Evolutionary conservation across 176 grass and related monocot genomes (phyloP).

Genomic region (Triticum urartu): DNA sequence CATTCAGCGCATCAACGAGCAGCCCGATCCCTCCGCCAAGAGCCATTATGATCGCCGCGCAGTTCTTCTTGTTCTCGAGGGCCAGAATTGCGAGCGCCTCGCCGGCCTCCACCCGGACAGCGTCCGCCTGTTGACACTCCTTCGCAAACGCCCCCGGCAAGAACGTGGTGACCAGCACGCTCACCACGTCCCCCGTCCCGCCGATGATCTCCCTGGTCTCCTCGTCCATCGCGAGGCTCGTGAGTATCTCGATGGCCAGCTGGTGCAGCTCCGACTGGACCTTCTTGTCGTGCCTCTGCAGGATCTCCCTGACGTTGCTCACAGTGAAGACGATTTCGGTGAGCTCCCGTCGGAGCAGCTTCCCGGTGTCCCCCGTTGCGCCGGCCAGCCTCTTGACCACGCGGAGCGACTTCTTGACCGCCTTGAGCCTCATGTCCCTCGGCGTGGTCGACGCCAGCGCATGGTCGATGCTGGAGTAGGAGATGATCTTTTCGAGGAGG

Average conservation of each 20-base stretch:
- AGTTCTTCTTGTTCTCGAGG: constrained; percentile 58
- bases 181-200: constrained; percentile 54
- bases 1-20: constrained; percentile 39
- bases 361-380: constrained; percentile 50
- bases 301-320: constrained; percentile 62
- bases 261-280: constrained; percentile 24
- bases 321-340: constrained; percentile 56
- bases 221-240: constrained; percentile 71
- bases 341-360: constrained; percentile 52
- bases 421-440: constrained; percentile 28
- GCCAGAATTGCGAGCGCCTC: constrained; percentile 67
- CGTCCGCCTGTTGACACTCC: neutral
- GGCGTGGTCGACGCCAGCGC: neutral
- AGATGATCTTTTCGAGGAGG: constrained; percentile 64
- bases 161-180: constrained; percentile 52
- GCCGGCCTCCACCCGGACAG: constrained; percentile 57
- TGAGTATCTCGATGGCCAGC: constrained; percentile 58
- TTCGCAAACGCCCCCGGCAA: constrained; percentile 8
- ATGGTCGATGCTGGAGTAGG: constrained; percentile 38
- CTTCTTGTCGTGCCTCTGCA: constrained; percentile 26
- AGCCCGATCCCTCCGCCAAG: constrained; percentile 13
- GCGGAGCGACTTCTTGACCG: constrained; percentile 59
- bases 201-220: constrained; percentile 58
- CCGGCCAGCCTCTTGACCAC: constrained; percentile 64
- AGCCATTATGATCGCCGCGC: constrained; percentile 44